Evolutionary conservation across 176 grass and related monocot species (phyloP).

Genomic region (Eragrostis nindensis): DNA sequence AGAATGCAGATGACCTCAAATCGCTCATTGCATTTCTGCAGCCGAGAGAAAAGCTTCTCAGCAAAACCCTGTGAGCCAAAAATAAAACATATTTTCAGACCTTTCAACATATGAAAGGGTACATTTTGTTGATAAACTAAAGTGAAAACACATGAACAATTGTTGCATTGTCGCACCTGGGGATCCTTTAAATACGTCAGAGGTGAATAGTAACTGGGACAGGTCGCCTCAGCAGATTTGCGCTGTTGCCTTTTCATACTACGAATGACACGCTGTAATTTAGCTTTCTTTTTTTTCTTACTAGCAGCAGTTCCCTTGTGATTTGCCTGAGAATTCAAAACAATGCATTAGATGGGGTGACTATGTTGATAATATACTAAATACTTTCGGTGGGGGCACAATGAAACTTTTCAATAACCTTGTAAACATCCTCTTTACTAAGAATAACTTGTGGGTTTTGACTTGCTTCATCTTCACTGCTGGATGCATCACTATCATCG

Average conservation of each 20-base stretch:
- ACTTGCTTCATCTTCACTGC: conserved; percentile 74
- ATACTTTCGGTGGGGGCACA: neutral
- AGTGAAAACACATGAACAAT: conserved; percentile 15
- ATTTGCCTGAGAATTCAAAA: conserved; percentile 60
- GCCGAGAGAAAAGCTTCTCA: conserved; percentile 90
- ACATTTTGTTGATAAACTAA: neutral
- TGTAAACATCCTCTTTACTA: conserved; percentile 92
- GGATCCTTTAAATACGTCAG: conserved; percentile 89
- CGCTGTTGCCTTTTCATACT: conserved; percentile 95
- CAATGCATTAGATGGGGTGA: conserved; percentile 19
- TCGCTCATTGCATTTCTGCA: conserved; percentile 88
- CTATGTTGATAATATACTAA: conserved; percentile 12
- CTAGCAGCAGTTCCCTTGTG: conserved; percentile 83
- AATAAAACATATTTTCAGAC: neutral
- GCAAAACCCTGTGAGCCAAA: conserved; percentile 73
- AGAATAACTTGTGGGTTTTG: conserved; percentile 70
- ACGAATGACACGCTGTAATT: conserved; percentile 82
- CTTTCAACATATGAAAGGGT: conserved; percentile 24
- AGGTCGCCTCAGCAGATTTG: conserved; percentile 59
- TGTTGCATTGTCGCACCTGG: conserved; percentile 54
- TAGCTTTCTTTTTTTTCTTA: conserved; percentile 99
- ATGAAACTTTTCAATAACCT: conserved; percentile 52
- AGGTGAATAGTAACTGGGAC: conserved; percentile 85
- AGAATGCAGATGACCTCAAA: conserved; percentile 71
- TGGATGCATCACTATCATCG: conserved; percentile 76